Conservation (phyloP, 108 stramenopile genomes). For the Discostella stelligeroides region DNA sequence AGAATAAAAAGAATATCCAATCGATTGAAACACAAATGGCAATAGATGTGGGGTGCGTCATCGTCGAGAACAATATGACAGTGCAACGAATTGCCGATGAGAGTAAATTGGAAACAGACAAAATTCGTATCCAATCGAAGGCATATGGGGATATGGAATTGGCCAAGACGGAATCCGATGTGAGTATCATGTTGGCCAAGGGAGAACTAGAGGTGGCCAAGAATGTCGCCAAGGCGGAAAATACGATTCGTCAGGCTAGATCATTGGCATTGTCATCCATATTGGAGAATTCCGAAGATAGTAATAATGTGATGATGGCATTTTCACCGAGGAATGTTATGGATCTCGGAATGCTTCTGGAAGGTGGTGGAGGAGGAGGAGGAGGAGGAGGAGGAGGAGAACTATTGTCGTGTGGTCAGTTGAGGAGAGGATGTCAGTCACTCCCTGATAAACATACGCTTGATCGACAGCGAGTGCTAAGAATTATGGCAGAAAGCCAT, state of each 20-base stretch:
- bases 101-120: slow-evolving; percentile 29
- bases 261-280: slow-evolving; percentile 12
- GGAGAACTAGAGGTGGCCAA: slow-evolving; percentile 31
- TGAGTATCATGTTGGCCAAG: slow-evolving; percentile 30
- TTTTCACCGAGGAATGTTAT: too few relatives aligned
- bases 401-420: neutral
- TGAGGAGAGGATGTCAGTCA: neutral
- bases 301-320: slow-evolving; percentile 6
- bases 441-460: neutral
- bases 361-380: slow-evolving; percentile 9
- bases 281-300: slow-evolving; percentile 3
- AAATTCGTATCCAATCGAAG: slow-evolving; percentile 22
- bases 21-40: slow-evolving; percentile 40
- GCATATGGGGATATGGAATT: slow-evolving; percentile 21
- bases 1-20: slow-evolving; percentile 24
- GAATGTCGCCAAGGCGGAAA: slow-evolving; percentile 24
- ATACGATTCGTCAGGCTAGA: slow-evolving; percentile 29
- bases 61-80: slow-evolving; percentile 25
- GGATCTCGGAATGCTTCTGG: too few relatives aligned
- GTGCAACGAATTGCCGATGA: slow-evolving; percentile 31
- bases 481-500: neutral
- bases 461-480: neutral
- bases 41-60: slow-evolving; percentile 35
- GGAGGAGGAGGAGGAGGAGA: slow-evolving; percentile 13
- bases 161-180: slow-evolving; percentile 27